Base-by-base conservation (phyloP, 2,329 filamentous ascomycete genomes). In the Niveomyces coronatus region DNA sequence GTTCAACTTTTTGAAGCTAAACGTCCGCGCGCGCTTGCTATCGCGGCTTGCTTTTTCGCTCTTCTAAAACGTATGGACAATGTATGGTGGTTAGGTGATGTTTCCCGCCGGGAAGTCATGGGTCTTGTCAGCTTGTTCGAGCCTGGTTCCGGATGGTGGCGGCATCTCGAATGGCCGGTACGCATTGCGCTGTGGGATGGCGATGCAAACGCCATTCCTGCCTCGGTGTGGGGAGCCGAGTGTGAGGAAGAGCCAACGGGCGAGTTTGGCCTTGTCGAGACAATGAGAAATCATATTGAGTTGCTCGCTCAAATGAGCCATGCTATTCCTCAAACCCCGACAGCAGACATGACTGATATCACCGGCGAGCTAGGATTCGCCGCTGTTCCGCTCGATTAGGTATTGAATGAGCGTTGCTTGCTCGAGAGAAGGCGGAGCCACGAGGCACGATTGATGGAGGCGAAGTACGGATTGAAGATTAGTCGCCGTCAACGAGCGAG, bases 51-150 rank as follows among this genome's bases (percentile, higher is more conserved):
- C 53, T 82, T 80, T 53, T 81, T 81, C 48, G 77, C 75, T 19
- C 60, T 81, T 26, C 62, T 83, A 32, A 78, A 78, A 50, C 68
- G 68, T 23, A 63, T 81, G 44, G 71, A 79, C 43, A 56, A 64
- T 13, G 62, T 77, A 13, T 85, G 81, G 81, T 85, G 81, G 80
- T 61, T 84, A 19, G 68, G 76, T 15, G 77, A 79, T 27, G 78
- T 82, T 49, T 71, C 78, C 7, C 68, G 71, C 13, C 70, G 75
- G 39, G 75, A 85, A 48, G 73, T 85, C 13, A 70, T 75, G 51
- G 77, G 79, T 15, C 67, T 82, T 17, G 67, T 76, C 15, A 68
- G 67, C 24, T 56, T 76, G 24, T 77, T 78, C 51, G 70, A 75
- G 49, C 63, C 67, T 2, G 69, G 73, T 33, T 75, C 71, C 18